Percentiles rank a stretch among this genome's conserved stretches.
Evolutionary conservation across 257 asterid species (phyloP).

Genomic region (Lithospermum erythrorhizon): DNA sequence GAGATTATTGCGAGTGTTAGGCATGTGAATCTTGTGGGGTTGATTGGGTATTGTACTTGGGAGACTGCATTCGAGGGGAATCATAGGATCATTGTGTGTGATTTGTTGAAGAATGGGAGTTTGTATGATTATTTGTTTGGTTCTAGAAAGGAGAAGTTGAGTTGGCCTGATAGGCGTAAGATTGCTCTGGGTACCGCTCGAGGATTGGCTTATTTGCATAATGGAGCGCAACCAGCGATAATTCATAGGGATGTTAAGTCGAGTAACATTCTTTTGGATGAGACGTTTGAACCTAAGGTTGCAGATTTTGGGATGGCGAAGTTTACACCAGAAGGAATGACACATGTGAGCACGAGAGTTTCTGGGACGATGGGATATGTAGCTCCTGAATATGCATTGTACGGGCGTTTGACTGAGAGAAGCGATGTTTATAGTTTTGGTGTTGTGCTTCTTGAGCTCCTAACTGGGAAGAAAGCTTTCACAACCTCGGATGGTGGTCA

Average conservation of each 20-base stretch:
- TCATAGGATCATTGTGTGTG: constrained; percentile 15
- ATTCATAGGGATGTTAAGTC: constrained; percentile 16
- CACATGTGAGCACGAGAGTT: constrained; percentile 15
- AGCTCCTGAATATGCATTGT: constrained; percentile 14
- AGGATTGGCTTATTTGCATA: constrained; percentile 14
- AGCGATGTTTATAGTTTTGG: constrained; percentile 16
- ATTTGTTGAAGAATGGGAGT: constrained; percentile 10
- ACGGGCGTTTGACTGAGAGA: constrained; percentile 8
- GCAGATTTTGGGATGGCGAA: constrained; percentile 15
- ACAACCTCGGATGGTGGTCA: background rate
- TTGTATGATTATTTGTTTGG: constrained; percentile 13
- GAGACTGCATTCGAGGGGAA: constrained; percentile 7
- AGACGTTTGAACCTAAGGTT: constrained; percentile 11
- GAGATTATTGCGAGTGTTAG: constrained; percentile 12
- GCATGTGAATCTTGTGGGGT: constrained; percentile 12
- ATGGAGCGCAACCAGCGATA: constrained; percentile 5
- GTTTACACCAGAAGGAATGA: constrained; percentile 14
- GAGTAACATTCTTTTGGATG: constrained; percentile 11
- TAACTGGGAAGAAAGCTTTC: constrained; percentile 11
- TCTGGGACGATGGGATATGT: constrained; percentile 15
- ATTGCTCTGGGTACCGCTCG: constrained; percentile 8
- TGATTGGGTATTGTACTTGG: constrained; percentile 10
- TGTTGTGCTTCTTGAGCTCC: constrained; percentile 13
- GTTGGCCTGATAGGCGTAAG: constrained; percentile 12
- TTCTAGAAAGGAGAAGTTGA: background rate